Base-by-base conservation (phyloP, 129 eudicot genomes). In the Pulicaria dysenterica region DNA sequence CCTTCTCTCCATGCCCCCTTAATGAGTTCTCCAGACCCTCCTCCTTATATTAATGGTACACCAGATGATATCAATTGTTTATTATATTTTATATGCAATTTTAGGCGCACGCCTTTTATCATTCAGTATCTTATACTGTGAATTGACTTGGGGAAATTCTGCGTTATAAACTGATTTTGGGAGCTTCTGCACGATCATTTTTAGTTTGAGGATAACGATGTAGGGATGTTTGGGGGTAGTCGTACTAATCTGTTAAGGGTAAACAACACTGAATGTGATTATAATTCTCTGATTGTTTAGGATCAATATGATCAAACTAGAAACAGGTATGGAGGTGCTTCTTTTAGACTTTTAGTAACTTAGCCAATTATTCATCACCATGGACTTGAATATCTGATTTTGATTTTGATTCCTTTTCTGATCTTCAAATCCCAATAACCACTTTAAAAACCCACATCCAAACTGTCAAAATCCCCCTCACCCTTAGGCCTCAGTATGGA, bases 1-100 rank as follows among this genome's bases (percentile, higher is more conserved):
- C 83, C 98, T 11, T 87, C 95, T 54, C 92, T 93, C 6, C 98
- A 93, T 77, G 96, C 89, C 53, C 89, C 98, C 11, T 73, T 93
- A 76, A 77, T 87, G 66, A 80, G 80, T 64, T 83, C 98, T 3
- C 90, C 98, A 1, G 78, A 83, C 4, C 83, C 82, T 17, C 82
- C 77, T 43, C 82, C 91, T 7, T 79, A 81, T 63, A 45, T 85
- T 48, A 63, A 36, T 62, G 92, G 96, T 89, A 86, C 16, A 8
- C 2, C 60, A 2, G 13, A 24, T 24, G 1, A 31, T 55, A 36
- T 64, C 45, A 55, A 51, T 37, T 67, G 50, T 1, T 40, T 36
- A 19, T 48, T 13, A 13, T 64, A 37, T 2, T 5, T 69, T 15
- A 11, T 38, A 49, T 64, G 10, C 70, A 65, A 5, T 37, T 68